Evolutionary conservation across 129 eudicot species (phyloP).

Genomic region (Saussurea involucrata): DNA sequence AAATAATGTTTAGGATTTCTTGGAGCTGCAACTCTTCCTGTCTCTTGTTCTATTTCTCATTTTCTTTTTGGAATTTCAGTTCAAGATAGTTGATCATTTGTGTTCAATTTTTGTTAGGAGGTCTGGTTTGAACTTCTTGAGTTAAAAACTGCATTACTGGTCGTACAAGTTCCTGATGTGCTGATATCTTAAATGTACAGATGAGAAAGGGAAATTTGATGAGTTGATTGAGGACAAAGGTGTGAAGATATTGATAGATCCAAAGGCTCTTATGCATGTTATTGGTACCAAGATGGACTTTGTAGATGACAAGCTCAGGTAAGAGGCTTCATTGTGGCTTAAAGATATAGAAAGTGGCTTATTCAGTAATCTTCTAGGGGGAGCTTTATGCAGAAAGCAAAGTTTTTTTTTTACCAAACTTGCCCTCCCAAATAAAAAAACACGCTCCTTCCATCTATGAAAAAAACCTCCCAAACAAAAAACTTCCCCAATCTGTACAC

Average conservation of each 20-base stretch:
- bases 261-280: conserved; percentile 88
- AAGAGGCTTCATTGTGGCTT: not conserved
- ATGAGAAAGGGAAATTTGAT: conserved; percentile 79
- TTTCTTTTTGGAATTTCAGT: not conserved
- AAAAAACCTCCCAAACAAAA: too few relatives aligned
- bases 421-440: too few relatives aligned
- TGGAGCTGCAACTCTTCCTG: not conserved
- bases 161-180: not conserved
- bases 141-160: not conserved
- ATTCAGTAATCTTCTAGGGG: too few relatives aligned
- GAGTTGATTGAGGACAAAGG: conserved; percentile 82
- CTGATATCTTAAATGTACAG: conserved; percentile 30
- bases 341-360: too few relatives aligned
- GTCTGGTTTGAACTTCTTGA: not conserved
- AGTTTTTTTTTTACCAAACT: too few relatives aligned
- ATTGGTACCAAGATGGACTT: conserved; percentile 87
- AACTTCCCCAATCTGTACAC: too few relatives aligned
- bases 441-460: too few relatives aligned
- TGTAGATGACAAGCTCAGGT: conserved; percentile 84
- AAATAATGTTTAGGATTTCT: not conserved
- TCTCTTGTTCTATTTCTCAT: not conserved
- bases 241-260: conserved; percentile 77
- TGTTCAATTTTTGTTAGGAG: not conserved
- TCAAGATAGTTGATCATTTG: not conserved
- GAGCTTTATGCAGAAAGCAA: too few relatives aligned